A percentile compares a stretch with the other conserved stretches of the same genome.
Conservation (phyloP, 768 basidiomycete genomes). For the Termitomyces titanicus region DNA sequence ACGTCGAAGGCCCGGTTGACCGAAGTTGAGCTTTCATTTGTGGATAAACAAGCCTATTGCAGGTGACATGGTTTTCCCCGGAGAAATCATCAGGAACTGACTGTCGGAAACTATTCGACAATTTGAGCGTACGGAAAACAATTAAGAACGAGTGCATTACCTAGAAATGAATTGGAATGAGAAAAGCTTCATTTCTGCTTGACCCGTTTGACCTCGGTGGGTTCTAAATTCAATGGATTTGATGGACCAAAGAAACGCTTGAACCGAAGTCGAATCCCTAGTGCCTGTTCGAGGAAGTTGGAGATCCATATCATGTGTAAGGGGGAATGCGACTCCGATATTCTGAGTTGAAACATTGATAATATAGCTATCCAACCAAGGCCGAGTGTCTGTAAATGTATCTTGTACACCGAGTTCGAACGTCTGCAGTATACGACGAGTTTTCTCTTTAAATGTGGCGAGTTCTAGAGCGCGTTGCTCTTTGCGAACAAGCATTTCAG, state of each 20-base stretch:
- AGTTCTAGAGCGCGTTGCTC: slow-evolving; percentile 77
- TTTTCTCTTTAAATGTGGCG: slow-evolving; percentile 81
- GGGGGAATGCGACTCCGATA: slow-evolving; percentile 89
- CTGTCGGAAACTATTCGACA: slow-evolving; percentile 69
- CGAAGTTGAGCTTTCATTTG: slow-evolving; percentile 75
- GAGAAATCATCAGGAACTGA: slow-evolving; percentile 65
- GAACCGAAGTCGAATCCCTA: slow-evolving; percentile 44
- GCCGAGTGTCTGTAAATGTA: slow-evolving; percentile 29
- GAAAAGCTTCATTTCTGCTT: slow-evolving; percentile 66
- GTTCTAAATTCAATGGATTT: slow-evolving; percentile 69
- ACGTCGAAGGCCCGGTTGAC: slow-evolving; percentile 40
- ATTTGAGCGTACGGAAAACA: slow-evolving; percentile 10
- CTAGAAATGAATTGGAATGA: slow-evolving; percentile 82
- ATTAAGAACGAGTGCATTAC: slow-evolving; percentile 37
- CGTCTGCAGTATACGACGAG: slow-evolving; percentile 65
- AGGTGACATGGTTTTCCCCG: slow-evolving; percentile 61
- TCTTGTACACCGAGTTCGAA: slow-evolving; percentile 64
- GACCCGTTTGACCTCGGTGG: slow-evolving; percentile 74
- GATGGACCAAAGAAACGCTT: slow-evolving; percentile 86
- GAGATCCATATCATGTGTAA: slow-evolving; percentile 59
- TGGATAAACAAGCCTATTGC: slow-evolving; percentile 75
- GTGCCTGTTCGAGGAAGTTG: slow-evolving; percentile 41
- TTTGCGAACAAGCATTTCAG: slow-evolving; percentile 69
- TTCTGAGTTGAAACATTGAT: slow-evolving; percentile 56
- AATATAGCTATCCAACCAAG: slow-evolving; percentile 55